Evolutionary conservation across 2,329 filamentous ascomycete species (phyloP).

Genomic region (Paramyrothecium roridum): DNA sequence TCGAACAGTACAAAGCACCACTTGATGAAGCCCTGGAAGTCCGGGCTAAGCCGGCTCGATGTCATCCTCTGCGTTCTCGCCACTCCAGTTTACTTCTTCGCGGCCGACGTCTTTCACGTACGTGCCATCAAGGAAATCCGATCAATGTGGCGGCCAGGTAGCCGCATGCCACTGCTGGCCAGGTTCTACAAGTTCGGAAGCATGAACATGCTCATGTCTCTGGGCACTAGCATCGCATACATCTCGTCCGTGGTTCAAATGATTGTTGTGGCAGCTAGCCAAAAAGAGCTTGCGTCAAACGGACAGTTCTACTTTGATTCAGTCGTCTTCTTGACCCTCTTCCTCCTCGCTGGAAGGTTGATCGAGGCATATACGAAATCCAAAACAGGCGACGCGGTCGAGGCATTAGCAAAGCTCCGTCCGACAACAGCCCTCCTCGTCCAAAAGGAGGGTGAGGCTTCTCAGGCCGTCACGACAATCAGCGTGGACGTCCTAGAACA

Average conservation of each 20-base stretch:
- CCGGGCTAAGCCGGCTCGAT: slow-evolving; percentile 72
- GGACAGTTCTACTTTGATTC: slow-evolving; percentile 81
- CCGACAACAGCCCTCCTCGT: slow-evolving; percentile 75
- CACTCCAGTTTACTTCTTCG: slow-evolving; percentile 83
- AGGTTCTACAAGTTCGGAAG: slow-evolving; percentile 91
- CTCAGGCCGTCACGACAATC: slow-evolving; percentile 36
- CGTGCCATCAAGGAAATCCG: slow-evolving; percentile 76
- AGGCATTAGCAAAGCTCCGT: slow-evolving; percentile 72
- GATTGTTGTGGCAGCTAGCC: slow-evolving; percentile 50
- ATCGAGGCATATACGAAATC: slow-evolving; percentile 91
- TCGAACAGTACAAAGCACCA: slow-evolving; percentile 57
- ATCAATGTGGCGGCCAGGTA: slow-evolving; percentile 73
- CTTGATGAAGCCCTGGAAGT: slow-evolving; percentile 68
- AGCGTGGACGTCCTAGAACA: slow-evolving; percentile 70
- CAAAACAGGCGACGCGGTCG: slow-evolving; percentile 82
- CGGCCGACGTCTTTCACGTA: slow-evolving; percentile 79
- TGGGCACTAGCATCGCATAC: slow-evolving; percentile 86
- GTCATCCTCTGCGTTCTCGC: slow-evolving; percentile 78
- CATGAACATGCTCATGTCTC: slow-evolving; percentile 91
- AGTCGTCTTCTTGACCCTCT: slow-evolving; percentile 87
- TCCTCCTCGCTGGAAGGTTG: slow-evolving; percentile 71
- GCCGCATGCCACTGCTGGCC: slow-evolving; percentile 67
- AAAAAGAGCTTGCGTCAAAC: slow-evolving; percentile 21
- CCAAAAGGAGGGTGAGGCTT: slow-evolving; percentile 33
- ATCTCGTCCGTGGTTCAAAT: slow-evolving; percentile 78